phyloP scores from a whole-genome alignment of 2,329 filamentous ascomycete genomes.

The Pseudogymnoascus sp. region DNA sequence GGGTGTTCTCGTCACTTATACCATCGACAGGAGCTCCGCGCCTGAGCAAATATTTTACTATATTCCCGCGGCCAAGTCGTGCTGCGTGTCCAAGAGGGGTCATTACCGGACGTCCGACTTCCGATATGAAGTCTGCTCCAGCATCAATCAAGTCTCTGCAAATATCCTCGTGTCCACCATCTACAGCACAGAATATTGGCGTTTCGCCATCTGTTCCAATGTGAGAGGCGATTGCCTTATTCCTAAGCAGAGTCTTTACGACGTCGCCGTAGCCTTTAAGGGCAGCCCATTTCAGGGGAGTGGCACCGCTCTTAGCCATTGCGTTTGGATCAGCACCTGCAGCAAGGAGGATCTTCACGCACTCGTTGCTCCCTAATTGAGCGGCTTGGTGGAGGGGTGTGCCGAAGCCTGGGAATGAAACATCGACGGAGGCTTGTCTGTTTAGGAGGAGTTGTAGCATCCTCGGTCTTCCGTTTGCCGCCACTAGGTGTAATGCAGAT shows the following conservation, averaged over 20 bases:
- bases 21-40: background rate
- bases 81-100: background rate
- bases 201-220: conserved; percentile 1
- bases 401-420: background rate
- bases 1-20: background rate
- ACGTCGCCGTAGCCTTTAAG: conserved; percentile 10
- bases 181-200: background rate
- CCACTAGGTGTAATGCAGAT: background rate
- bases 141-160: background rate
- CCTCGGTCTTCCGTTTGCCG: background rate
- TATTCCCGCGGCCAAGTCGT: background rate
- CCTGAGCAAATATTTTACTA: background rate
- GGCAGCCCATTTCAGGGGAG: conserved; percentile 10
- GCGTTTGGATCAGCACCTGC: conserved; percentile 11
- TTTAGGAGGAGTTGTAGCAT: background rate
- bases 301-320: background rate
- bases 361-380: background rate
- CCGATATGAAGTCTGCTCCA: background rate
- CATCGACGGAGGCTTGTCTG: background rate
- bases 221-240: conserved; percentile 4
- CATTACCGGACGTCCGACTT: background rate
- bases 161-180: background rate
- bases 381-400: background rate
- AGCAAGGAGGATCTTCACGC: background rate
- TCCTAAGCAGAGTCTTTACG: conserved; percentile 7